A percentile compares a stretch with the other conserved stretches of the same genome.
Conservation (phyloP, 202 grass and related monocot genomes). For the Digitaria exilis region DNA sequence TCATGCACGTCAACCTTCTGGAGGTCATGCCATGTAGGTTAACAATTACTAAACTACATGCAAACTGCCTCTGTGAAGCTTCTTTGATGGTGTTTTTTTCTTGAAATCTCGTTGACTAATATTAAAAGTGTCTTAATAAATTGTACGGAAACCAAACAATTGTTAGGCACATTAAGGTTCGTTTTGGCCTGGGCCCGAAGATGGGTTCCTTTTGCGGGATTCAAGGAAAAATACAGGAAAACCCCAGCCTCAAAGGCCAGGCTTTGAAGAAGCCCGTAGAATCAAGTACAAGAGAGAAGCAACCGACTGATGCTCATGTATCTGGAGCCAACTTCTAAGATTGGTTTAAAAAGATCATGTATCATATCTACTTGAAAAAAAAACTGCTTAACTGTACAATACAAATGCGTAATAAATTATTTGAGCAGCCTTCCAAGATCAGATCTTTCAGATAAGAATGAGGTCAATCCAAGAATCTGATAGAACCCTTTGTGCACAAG, state of each 20-base stretch:
- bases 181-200: neutral
- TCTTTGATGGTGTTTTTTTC: neutral
- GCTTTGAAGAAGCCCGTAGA: neutral
- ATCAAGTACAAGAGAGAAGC: neutral
- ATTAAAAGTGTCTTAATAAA: neutral
- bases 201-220: neutral
- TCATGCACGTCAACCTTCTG: neutral
- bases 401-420: neutral
- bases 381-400: neutral
- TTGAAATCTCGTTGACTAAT: neutral
- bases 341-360: neutral
- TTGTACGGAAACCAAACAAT: neutral
- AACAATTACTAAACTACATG: neutral
- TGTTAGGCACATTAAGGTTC: neutral
- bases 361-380: neutral
- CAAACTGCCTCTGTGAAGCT: neutral
- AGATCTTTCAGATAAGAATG: neutral
- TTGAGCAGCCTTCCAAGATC: neutral
- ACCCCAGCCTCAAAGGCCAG: neutral
- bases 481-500: neutral
- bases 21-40: neutral
- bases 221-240: neutral
- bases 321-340: neutral
- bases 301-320: neutral
- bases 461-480: neutral